Evolutionary conservation across 495 filamentous ascomycete genomes (phyloP).

Genomic region (Pseudoneurospora amorphoporcata): DNA sequence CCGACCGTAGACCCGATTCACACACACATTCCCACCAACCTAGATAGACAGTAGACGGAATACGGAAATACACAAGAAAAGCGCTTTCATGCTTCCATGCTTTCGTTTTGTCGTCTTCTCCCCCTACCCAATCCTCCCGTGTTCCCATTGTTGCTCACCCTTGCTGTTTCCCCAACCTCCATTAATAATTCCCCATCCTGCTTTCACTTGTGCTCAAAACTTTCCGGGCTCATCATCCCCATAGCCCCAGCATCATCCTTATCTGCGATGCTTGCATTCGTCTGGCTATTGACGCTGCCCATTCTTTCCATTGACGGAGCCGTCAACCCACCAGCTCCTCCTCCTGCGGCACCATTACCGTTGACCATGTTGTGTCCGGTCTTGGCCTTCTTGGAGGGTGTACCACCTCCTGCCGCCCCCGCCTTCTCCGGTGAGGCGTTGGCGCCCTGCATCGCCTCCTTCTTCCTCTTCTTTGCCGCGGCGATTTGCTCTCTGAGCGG

Average conservation of each 20-base stretch:
- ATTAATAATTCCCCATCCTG: not conserved
- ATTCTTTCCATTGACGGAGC: conserved; percentile 36
- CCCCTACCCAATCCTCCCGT: not conserved
- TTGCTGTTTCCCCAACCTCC: not conserved
- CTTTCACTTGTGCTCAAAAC: conserved; percentile 36
- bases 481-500: conserved; percentile 65
- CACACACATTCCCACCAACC: not conserved
- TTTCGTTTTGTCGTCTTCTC: not conserved
- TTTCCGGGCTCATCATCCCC: conserved; percentile 61
- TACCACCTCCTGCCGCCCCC: conserved; percentile 2
- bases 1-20: not conserved
- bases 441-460: conserved; percentile 34
- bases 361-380: not conserved
- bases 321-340: not conserved
- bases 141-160: not conserved
- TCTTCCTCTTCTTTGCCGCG: conserved; percentile 68
- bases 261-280: conserved; percentile 41
- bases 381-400: conserved; percentile 30
- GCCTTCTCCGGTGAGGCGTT: conserved; percentile 32
- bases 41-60: not conserved
- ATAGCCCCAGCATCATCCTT: conserved; percentile 36
- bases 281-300: conserved; percentile 42
- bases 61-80: not conserved
- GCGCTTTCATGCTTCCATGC: not conserved
- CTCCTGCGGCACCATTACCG: conserved; percentile 5